These are phyloP conservation scores for Talaromyces sp. DNA, from an alignment of 2,329 filamentous ascomycete species.

Conservation along the genomic window DNA sequence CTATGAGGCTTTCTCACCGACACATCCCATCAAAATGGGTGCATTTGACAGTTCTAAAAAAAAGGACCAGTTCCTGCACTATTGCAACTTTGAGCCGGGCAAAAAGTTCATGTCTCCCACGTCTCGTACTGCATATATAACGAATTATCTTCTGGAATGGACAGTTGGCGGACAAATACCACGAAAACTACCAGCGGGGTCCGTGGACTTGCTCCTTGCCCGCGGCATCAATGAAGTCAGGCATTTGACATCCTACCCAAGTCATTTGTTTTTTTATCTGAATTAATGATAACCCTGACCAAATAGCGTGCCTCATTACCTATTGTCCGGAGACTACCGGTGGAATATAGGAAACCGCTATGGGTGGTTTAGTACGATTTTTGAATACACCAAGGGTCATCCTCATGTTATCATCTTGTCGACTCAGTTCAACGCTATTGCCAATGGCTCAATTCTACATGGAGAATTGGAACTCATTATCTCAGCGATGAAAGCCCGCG, in stretches of 20 bases:
- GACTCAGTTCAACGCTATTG: neutral
- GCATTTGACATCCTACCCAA: neutral
- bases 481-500: conserved; percentile 1
- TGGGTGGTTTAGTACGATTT: neutral
- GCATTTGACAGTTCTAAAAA: neutral
- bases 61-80: neutral
- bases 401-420: conserved; percentile 3
- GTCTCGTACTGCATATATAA: neutral
- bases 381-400: neutral
- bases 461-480: conserved; percentile 1
- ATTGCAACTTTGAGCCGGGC: neutral
- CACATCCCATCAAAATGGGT: neutral
- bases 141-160: neutral
- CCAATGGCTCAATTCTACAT: neutral
- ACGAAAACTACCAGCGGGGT: neutral
- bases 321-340: neutral
- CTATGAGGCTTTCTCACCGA: neutral
- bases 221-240: neutral
- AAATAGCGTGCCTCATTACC: neutral
- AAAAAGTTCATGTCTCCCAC: neutral
- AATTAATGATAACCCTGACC: neutral
- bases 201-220: neutral
- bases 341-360: neutral
- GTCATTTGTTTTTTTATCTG: neutral
- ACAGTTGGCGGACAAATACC: neutral